These are phyloP conservation scores for Chlorella sp. DNA, from an alignment of 139 green algal genomes.

Conservation along the genomic window DNA sequence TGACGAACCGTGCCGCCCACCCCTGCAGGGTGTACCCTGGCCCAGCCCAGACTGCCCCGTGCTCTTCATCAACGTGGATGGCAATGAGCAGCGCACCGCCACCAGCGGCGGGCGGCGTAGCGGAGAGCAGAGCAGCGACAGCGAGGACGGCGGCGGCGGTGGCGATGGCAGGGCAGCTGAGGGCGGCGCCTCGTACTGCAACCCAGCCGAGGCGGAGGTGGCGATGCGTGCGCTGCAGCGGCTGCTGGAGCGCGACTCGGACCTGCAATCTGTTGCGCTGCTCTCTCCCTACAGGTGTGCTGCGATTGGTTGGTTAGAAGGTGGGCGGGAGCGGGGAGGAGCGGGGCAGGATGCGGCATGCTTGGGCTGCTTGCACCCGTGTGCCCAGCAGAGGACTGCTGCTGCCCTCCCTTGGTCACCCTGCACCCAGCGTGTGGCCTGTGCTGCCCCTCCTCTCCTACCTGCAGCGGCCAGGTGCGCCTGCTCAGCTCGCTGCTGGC, in stretches of 20 bases:
- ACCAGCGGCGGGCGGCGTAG: neutral
- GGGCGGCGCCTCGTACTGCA: slow-evolving; percentile 63
- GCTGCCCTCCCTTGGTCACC: no score
- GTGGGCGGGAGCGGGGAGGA: no score
- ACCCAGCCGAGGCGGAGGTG: slow-evolving; percentile 70
- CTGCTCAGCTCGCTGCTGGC: slow-evolving; percentile 35
- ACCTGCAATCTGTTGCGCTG: slow-evolving; percentile 71
- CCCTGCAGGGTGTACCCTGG: slow-evolving; percentile 61
- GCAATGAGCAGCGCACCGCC: slow-evolving; percentile 45
- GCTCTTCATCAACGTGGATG: slow-evolving; percentile 52
- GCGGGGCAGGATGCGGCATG: no score
- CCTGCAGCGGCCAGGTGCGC: slow-evolving; percentile 36
- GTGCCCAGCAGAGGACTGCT: no score
- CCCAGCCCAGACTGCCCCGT: slow-evolving; percentile 56
- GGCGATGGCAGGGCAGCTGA: neutral
- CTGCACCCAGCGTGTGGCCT: neutral
- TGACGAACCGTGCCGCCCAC: no score
- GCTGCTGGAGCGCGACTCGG: slow-evolving; percentile 34
- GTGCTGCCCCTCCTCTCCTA: neutral
- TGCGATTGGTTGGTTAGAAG: neutral
- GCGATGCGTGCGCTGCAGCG: slow-evolving; percentile 54
- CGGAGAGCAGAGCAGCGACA: neutral
- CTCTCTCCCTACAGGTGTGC: slow-evolving; percentile 79
- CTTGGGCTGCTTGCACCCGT: no score
- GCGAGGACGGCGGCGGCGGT: neutral